Conservation (phyloP, 2,329 filamentous ascomycete genomes). For the Aspergillus hortae region DNA sequence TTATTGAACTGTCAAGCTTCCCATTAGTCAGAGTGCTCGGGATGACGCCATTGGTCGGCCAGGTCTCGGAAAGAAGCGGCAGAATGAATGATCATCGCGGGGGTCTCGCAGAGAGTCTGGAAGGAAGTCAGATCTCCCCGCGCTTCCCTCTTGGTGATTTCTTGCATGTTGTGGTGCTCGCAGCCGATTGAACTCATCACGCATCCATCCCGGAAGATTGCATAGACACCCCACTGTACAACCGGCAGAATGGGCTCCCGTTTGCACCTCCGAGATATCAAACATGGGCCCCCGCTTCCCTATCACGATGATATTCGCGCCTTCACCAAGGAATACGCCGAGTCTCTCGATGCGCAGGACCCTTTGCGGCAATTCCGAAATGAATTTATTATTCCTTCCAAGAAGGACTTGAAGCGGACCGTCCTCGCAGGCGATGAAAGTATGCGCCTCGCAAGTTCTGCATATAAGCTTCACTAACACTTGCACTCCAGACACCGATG, state of each 20-base stretch:
- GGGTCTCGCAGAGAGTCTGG: background rate
- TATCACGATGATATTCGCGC: slow-evolving; percentile 32
- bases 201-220: background rate
- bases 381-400: slow-evolving; percentile 76
- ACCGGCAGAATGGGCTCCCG: slow-evolving; percentile 24
- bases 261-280: slow-evolving; percentile 25
- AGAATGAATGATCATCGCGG: slow-evolving; percentile 21
- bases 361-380: slow-evolving; percentile 59
- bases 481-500: slow-evolving; percentile 16
- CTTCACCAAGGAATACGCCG: slow-evolving; percentile 38
- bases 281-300: slow-evolving; percentile 25
- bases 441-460: slow-evolving; percentile 1
- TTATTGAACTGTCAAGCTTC: slow-evolving; percentile 13
- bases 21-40: slow-evolving; percentile 26
- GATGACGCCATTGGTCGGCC: slow-evolving; percentile 27
- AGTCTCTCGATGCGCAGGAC: slow-evolving; percentile 58
- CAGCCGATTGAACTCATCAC: background rate
- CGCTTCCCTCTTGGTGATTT: no score
- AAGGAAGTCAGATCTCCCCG: background rate
- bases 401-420: slow-evolving; percentile 64
- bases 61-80: slow-evolving; percentile 20
- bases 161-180: no score
- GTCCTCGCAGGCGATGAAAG: slow-evolving; percentile 44
- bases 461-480: background rate
- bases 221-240: background rate